Conservation (phyloP, 148 eudicot species). For the Silene latifolia region DNA sequence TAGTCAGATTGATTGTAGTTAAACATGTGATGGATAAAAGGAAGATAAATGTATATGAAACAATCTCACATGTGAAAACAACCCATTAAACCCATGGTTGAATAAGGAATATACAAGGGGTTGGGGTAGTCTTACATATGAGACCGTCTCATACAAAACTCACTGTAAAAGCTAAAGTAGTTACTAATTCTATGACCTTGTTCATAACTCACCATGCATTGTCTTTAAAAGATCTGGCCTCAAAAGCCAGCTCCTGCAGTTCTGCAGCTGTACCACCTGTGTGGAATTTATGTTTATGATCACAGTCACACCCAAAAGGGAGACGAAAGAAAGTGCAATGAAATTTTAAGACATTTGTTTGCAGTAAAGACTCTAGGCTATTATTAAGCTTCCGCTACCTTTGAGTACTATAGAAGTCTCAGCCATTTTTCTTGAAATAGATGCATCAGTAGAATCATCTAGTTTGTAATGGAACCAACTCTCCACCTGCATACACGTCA, state of each 20-base stretch:
- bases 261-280: constrained; percentile 59
- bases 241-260: constrained; percentile 64
- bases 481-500: constrained; percentile 46
- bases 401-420: constrained; percentile 36
- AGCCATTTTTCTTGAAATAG: constrained; percentile 16
- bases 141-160: neutral
- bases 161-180: neutral
- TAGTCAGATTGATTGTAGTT: neutral
- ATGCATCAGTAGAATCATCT: constrained; percentile 23
- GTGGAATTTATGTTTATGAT: constrained; percentile 9
- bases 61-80: too few species aligned
- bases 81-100: neutral
- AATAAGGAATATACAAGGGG: too few species aligned
- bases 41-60: neutral
- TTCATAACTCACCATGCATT: constrained; percentile 77
- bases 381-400: constrained; percentile 28
- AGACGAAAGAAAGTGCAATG: neutral
- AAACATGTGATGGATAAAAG: neutral
- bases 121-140: neutral
- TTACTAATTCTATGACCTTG: neutral
- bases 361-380: neutral
- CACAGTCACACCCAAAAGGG: neutral
- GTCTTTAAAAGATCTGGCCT: constrained; percentile 79
- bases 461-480: constrained; percentile 69
- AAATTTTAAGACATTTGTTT: neutral